A percentile compares a stretch with the other conserved stretches of the same genome.
phyloP scores from a whole-genome alignment of 2,329 filamentous ascomycete genomes.

The Calonectria crousiana region DNA sequence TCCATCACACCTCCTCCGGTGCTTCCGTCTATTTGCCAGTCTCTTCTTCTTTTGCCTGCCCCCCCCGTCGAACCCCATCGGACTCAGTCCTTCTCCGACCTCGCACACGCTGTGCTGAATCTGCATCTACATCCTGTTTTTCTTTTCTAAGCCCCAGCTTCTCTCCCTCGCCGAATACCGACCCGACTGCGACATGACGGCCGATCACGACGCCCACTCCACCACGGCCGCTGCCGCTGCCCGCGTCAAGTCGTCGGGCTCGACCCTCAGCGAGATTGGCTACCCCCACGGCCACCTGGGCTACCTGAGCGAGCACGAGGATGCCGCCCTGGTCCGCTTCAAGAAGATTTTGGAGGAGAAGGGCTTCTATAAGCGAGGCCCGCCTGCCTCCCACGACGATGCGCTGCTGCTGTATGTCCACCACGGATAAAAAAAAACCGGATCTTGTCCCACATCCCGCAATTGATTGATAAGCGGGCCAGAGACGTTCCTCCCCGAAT shows the following conservation, averaged over 20 bases:
- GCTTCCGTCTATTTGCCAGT: slow-evolving; percentile 34
- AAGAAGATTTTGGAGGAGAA: slow-evolving; percentile 75
- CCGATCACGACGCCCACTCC: slow-evolving; percentile 36
- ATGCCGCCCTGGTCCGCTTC: slow-evolving; percentile 76
- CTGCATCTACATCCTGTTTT: neutral
- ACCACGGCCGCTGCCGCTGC: slow-evolving; percentile 41
- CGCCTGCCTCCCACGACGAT: slow-evolving; percentile 77
- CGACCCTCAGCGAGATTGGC: slow-evolving; percentile 54
- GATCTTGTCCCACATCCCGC: neutral
- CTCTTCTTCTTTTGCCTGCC: slow-evolving; percentile 11
- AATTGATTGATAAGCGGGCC: slow-evolving; percentile 17
- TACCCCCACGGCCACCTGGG: slow-evolving; percentile 86
- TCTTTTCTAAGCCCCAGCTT: neutral
- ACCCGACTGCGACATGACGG: slow-evolving; percentile 37
- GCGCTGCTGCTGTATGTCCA: slow-evolving; percentile 75
- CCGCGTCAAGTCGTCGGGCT: slow-evolving; percentile 47
- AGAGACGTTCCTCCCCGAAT: neutral
- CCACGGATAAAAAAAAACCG: neutral
- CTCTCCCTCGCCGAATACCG: neutral
- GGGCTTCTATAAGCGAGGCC: slow-evolving; percentile 70
- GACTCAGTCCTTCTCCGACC: slow-evolving; percentile 8
- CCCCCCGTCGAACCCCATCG: neutral
- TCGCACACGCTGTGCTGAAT: slow-evolving; percentile 3
- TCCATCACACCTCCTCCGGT: slow-evolving; percentile 28
- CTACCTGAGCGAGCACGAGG: slow-evolving; percentile 78